phyloP scores from a whole-genome alignment of 768 basidiomycete genomes.

The Xanthoconium stramineum region DNA sequence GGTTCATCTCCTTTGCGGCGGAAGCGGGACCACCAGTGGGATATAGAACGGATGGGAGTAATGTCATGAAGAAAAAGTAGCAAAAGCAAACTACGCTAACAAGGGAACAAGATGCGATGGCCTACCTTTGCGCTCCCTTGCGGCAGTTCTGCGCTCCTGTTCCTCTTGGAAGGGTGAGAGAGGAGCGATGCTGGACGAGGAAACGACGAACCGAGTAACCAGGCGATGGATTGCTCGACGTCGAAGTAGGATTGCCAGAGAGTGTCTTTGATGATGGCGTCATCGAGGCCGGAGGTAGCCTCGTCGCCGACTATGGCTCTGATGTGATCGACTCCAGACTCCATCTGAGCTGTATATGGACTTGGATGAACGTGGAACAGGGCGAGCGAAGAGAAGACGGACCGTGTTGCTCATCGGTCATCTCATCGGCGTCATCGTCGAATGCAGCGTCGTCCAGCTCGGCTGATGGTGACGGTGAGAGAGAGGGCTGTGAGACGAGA shows the following conservation, averaged over 20 bases:
- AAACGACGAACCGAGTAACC: constrained; percentile 61
- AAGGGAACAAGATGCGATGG: constrained; percentile 26
- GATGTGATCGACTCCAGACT: constrained; percentile 66
- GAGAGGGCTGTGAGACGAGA: not conserved
- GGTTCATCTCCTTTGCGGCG: constrained; percentile 35
- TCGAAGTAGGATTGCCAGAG: constrained; percentile 91
- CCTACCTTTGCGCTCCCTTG: constrained; percentile 86
- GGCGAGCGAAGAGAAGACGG: constrained; percentile 12
- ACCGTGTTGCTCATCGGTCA: constrained; percentile 86
- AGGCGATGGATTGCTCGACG: constrained; percentile 69
- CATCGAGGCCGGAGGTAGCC: constrained; percentile 63
- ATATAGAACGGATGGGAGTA: constrained; percentile 27
- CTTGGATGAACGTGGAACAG: constrained; percentile 7
- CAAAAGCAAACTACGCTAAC: constrained; percentile 36
- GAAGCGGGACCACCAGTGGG: constrained; percentile 35
- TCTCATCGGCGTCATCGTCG: constrained; percentile 73
- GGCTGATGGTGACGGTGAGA: constrained; percentile 42
- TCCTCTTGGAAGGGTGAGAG: constrained; percentile 49
- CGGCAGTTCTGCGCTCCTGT: constrained; percentile 56
- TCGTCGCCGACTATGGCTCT: constrained; percentile 64
- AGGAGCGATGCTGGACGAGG: not conserved
- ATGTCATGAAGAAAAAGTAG: constrained; percentile 31
- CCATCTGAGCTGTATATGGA: constrained; percentile 55
- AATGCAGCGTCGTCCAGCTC: constrained; percentile 82
- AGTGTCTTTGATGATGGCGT: constrained; percentile 69